Base-by-base conservation (phyloP, 1,284 basidiomycete genomes). In the Ustilago loliicola region DNA sequence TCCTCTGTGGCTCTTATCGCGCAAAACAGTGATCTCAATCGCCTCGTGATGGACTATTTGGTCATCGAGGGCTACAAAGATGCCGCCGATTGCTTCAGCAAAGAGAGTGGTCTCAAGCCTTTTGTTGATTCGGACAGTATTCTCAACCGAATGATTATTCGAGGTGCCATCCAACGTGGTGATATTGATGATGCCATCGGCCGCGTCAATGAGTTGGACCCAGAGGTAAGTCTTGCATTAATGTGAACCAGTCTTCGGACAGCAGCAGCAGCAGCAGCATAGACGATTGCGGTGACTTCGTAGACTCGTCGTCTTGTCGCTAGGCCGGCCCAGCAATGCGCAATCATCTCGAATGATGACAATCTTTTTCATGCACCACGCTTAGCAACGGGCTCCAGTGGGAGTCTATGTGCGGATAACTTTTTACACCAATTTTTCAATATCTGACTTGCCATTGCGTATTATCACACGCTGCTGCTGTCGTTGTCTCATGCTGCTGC, bases 311-410 rank as follows among this genome's bases (percentile, higher is more conserved):
- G 23, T 25, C 25, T 13, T 17, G 55, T 38, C 40, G 38, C 38
- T n/a, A 9, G 3, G 45, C 25, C 8, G 38, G 55, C 48, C n/a
- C 25, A 51, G 21, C 42, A 11, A n/a, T 3, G 1, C 42, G 42
- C 42, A 45, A 45, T 45, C 42, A 45, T 34, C 55, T 47, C 67
- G 60, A 64, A 77, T 69, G 81, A 83, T 62, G 73, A 79, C 67
- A 90, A 93, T 83, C 83, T 87, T 71, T 91, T 92, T 94, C 95
- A 97, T 98, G 96, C 96, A 98, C 96, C 96, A 98, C 95, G 93
- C 96, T 91, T 90, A 98, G 92, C 74, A 72, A 78, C 66, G 72
- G 67, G 64, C 70, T 70, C 72, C 77, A 68, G 74, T 82, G 72
- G 69, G 70, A 73, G 75, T 72, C 70, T 70, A 72, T 48, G 75